Evolutionary conservation across 352 stramenopile species (phyloP), one percentile per base, ranked within the genome.

Genomic region (Phytophthora agathidicida): DNA sequence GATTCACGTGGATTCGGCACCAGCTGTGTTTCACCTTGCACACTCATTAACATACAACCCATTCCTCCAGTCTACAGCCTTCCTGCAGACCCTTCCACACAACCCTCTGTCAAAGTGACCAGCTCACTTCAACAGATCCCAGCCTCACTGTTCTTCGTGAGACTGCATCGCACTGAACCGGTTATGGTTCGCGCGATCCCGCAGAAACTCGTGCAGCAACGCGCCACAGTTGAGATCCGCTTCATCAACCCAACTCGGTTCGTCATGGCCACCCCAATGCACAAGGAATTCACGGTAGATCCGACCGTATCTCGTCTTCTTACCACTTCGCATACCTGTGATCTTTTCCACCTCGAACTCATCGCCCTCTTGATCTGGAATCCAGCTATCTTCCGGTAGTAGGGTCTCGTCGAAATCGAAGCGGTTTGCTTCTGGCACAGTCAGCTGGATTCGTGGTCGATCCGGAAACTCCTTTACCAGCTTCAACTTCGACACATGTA

Each of bases 401-500:
- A 59, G 22, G 1, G 22, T 31, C 19, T 62, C 51, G 17, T 78
- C 69, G 17, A 70, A 72, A 27, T 72, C 65, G 0, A 51, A 23
- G 0, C 59, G 48, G 10, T 69, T 54, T 6, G 10, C 17, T 14
- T 41, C 31, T 1, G 22, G 14, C 13, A 43, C 16, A 1, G 19
- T 33, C 19, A 59, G 10, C 2, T 24, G 9, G 1, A n/a, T 13
- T 9, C 9, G 7, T 0, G 60, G 64, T 26, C 60, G 51, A 10
- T 48, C 35, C 1, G 51, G 41, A 14, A 31, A 37, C 2, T 30
- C 1, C 0, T 37, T 3, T 0, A 63, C 33, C 0, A 39, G 31
- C 44, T 74, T 72, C 0, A 72, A 23, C 23, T 65, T 56, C 22
- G 58, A 56, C 1, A 74, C 20, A 28, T 78, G 69, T 0, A 70